Evolutionary conservation across 305 asterid species (phyloP), one percentile per base, ranked within the genome.

Genomic region (Withania somnifera): DNA sequence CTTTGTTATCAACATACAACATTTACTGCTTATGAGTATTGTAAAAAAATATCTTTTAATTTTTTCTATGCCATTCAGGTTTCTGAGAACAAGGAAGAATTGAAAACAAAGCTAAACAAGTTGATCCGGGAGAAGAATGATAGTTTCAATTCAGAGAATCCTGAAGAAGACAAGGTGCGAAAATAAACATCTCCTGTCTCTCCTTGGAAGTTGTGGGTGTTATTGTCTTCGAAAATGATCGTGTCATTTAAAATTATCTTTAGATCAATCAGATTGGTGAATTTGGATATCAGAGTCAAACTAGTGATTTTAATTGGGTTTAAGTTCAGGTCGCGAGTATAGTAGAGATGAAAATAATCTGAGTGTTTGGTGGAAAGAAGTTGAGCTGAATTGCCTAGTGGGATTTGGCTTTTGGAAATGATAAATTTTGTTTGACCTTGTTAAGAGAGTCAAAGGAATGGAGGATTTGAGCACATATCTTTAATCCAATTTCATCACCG

Each of bases 131-230:
- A 89, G 82, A 97, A 93, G 87, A 86, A 93, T 64, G 99, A 97
- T 91, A 91, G 57, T 64, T 94, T 97, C 82, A 92, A 91, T 81
- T 81, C 83, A 84, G 98, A 93, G 63, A 87, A 86, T 61, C 91
- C 88, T 5, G 97, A 91, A 85, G 98, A 92, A 81, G 99, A 97
- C 92, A 94, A 92, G 98, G 99, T 97, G 54, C 80, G 64, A 24
- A 79, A 54, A 15, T 53, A 17, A 34, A 85, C 57, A 77, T 80
- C 47, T 51, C 40, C 26, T 17, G 26, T 56, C 80, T 50, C 63
- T 75, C 63, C 47, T 75, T 75, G 61, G 63, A 50, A 30, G n/a
- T 50, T 50, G 63, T 75, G 61, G 11, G 61, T 51, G 28, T 75
- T 61, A 51, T 75, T 51, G 63, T 75, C 63, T 51, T 10, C n/a